phyloP scores from a whole-genome alignment of 306 rosid species.

The Abrus precatorius region DNA sequence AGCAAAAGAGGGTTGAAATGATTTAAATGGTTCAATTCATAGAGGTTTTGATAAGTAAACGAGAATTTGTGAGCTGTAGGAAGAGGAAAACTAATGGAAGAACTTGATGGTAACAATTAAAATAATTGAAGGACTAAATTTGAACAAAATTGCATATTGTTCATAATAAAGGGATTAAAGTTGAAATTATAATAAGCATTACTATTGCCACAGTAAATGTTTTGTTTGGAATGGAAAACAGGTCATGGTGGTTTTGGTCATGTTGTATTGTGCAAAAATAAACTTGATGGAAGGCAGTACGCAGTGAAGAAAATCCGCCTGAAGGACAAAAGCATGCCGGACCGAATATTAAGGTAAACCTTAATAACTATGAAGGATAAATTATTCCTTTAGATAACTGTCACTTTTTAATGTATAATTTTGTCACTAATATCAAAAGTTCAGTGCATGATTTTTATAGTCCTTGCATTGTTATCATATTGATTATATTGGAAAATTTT shows the following conservation, averaged over 20 bases:
- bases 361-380: conserved; percentile 37
- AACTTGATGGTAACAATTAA: neutral
- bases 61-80: neutral
- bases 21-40: neutral
- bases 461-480: conserved; percentile 38
- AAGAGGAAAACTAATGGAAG: neutral
- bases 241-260: conserved; percentile 99
- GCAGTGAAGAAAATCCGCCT: conserved; percentile 96
- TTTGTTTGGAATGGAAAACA: conserved; percentile 49
- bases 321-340: conserved; percentile 87
- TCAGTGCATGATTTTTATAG: conserved; percentile 31
- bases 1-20: neutral
- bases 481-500: conserved; percentile 21
- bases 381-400: conserved; percentile 4
- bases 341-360: conserved; percentile 86
- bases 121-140: neutral
- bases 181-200: neutral
- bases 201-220: conserved; percentile 33
- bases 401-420: conserved; percentile 20
- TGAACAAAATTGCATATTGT: neutral
- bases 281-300: conserved; percentile 94
- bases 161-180: neutral
- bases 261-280: conserved; percentile 94
- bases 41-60: neutral
- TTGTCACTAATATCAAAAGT: conserved; percentile 21